A percentile compares a stretch with the other conserved stretches of the same genome.
Conservation (phyloP, 495 filamentous ascomycete genomes). For the Collariella sp. region DNA sequence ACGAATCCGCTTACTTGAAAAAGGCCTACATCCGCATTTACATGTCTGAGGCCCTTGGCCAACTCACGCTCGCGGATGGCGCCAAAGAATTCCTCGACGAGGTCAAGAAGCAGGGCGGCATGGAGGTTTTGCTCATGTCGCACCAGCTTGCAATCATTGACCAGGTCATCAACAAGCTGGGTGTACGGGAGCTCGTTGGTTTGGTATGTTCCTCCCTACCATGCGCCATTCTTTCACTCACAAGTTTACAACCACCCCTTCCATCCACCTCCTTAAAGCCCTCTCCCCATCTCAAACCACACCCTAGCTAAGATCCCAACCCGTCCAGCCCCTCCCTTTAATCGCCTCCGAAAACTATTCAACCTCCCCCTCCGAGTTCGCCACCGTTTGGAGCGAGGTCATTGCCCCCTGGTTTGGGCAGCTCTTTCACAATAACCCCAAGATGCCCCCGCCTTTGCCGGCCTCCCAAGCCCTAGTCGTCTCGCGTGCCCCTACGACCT, state of each 20-base stretch:
- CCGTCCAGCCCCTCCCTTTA: background rate
- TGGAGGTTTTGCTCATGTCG: background rate
- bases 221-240: no score
- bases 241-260: no score
- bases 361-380: background rate
- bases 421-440: background rate
- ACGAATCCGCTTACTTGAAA: background rate
- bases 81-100: background rate
- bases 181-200: background rate
- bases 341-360: background rate
- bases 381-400: background rate
- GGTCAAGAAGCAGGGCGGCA: background rate
- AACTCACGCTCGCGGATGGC: background rate
- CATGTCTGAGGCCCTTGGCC: background rate
- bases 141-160: background rate
- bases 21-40: background rate
- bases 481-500: slow-evolving; percentile 1
- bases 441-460: background rate
- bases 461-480: background rate
- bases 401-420: background rate
- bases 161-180: background rate
- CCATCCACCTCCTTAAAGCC: no score
- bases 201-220: background rate
- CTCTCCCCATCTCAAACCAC: background rate
- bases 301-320: background rate